Percentiles rank a stretch among this genome's conserved stretches.
Conservation (phyloP, 352 stramenopile genomes). For the Pythium dissotocum region DNA sequence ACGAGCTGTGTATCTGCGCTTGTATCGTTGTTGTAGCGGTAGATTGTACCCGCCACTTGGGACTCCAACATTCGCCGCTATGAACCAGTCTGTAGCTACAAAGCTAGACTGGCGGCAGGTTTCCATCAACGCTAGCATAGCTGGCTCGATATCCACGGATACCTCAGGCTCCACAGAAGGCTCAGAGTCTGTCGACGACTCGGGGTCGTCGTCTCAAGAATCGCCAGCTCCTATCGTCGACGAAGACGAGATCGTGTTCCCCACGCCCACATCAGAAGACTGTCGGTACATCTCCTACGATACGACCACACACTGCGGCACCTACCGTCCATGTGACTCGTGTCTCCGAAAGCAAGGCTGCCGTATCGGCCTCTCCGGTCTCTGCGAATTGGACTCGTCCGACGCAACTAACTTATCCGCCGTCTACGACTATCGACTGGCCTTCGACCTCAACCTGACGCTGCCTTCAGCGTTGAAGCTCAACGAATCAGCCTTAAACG, state of each 20-base stretch:
- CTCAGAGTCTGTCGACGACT: background rate
- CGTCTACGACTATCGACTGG: background rate
- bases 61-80: no score
- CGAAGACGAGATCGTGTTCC: background rate
- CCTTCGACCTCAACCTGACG: background rate
- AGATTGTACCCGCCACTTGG: no score
- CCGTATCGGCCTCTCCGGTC: background rate
- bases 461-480: background rate
- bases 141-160: background rate
- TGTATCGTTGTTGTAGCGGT: no score
- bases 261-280: background rate
- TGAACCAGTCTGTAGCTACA: no score
- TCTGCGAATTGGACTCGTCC: conserved; percentile 8
- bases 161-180: background rate
- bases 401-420: background rate
- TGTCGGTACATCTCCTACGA: conserved; percentile 7
- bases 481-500: background rate
- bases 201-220: no score
- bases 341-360: conserved; percentile 13
- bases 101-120: no score
- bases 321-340: conserved; percentile 1
- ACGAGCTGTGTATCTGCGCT: no score
- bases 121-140: background rate
- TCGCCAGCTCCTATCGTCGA: background rate
- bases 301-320: conserved; percentile 2